These are phyloP conservation scores for Rhypophila decipiens DNA, from an alignment of 495 filamentous ascomycete species.

Conservation along the genomic window DNA sequence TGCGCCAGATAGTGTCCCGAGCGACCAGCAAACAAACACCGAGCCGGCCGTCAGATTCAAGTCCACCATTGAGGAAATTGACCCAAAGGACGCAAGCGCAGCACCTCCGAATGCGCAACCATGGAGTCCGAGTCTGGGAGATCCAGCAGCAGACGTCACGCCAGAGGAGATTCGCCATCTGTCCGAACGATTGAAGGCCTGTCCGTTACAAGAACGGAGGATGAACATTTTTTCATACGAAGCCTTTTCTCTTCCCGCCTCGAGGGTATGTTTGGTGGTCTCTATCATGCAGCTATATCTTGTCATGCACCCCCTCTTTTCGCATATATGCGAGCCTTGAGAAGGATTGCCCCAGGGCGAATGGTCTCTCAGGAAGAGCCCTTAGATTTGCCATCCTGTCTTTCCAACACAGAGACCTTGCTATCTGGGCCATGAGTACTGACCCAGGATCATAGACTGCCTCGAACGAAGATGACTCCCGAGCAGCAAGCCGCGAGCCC, in stretches of 20 bases:
- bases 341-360: not conserved
- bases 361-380: not conserved
- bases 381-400: too few species aligned
- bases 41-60: conserved; percentile 69
- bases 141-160: conserved; percentile 33
- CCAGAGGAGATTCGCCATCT: conserved; percentile 65
- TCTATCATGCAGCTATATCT: too few species aligned
- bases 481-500: conserved; percentile 26
- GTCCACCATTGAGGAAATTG: conserved; percentile 67
- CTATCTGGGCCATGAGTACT: too few species aligned
- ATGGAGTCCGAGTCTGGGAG: conserved; percentile 13
- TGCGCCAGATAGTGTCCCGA: conserved; percentile 9
- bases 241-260: conserved; percentile 77
- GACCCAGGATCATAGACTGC: conserved; percentile 23
- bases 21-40: conserved; percentile 11
- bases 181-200: conserved; percentile 62
- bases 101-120: conserved; percentile 12
- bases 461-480: conserved; percentile 37
- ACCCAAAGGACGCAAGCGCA: conserved; percentile 37
- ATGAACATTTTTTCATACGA: conserved; percentile 82
- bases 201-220: conserved; percentile 72
- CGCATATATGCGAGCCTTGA: too few species aligned
- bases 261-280: conserved; percentile 63
- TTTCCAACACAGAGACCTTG: too few species aligned
- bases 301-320: too few species aligned